A percentile compares a stretch with the other conserved stretches of the same genome.
Evolutionary conservation across 768 basidiomycete species (phyloP).

Genomic region (Trametes coccinea): DNA sequence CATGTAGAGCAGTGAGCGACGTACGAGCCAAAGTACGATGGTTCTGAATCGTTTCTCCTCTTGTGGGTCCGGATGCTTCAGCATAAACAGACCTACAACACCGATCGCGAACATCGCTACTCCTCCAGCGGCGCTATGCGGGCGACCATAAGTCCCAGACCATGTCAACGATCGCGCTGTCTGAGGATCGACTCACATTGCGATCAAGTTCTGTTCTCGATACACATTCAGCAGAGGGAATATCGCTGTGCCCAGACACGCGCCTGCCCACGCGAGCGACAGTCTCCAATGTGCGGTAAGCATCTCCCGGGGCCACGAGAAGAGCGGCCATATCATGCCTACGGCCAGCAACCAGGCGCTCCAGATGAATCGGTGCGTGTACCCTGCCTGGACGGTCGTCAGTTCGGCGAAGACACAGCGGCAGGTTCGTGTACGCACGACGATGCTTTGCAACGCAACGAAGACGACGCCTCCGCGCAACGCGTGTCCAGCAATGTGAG

Average conservation of each 20-base stretch:
- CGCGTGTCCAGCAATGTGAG: slow-evolving; percentile 15
- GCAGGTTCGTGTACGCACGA: slow-evolving; percentile 47
- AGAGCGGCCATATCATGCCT: slow-evolving; percentile 65
- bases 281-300: slow-evolving; percentile 31
- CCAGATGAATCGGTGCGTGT: slow-evolving; percentile 73
- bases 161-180: too few species aligned
- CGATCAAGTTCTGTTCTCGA: slow-evolving; percentile 58
- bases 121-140: slow-evolving; percentile 41
- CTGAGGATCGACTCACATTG: slow-evolving; percentile 46
- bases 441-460: slow-evolving; percentile 63
- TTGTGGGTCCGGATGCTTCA: not conserved
- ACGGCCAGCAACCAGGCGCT: slow-evolving; percentile 65
- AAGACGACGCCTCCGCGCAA: slow-evolving; percentile 38
- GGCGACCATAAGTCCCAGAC: too few species aligned
- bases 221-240: slow-evolving; percentile 77
- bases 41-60: slow-evolving; percentile 6
- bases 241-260: slow-evolving; percentile 54
- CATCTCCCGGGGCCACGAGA: slow-evolving; percentile 45
- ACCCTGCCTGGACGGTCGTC: slow-evolving; percentile 52
- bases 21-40: slow-evolving; percentile 11
- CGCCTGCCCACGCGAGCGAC: slow-evolving; percentile 44
- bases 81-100: slow-evolving; percentile 4
- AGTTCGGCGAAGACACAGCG: too few species aligned
- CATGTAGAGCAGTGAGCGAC: not conserved
- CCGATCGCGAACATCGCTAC: slow-evolving; percentile 43